Evolutionary conservation across 768 basidiomycete species (phyloP), one percentile per base, ranked within the genome.

Genomic region (Trametes villosa): DNA sequence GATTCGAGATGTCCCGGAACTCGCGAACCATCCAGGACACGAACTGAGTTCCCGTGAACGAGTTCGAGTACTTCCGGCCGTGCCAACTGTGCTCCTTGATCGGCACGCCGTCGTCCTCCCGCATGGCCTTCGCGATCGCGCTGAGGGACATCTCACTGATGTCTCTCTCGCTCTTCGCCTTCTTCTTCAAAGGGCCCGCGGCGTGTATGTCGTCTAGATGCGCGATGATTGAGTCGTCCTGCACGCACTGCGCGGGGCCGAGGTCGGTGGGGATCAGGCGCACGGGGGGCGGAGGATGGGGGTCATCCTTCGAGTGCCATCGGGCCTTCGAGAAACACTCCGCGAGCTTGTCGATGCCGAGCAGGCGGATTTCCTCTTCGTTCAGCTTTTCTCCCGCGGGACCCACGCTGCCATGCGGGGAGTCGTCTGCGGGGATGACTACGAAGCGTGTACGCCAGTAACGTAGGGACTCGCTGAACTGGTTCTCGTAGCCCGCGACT

Each of bases 371-470:
- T 73, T 96, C 95, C 72, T 95, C 92, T 30, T 94, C 92, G 65
- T 87, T 86, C 49, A 96, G 80, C 53, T 79, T 80, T 70, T 96
- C 94, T 1, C 88, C 90, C 1, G 82, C 81, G 0, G 89, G 81
- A 0, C 87, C 86, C 13, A 78, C 75, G 44, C 76, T 81, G 2
- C 80, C 70, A 33, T 79, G 75, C 4, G 83, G 93, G 60, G 86
- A 81, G 36, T 92, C 89, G 15, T 83, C 79, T 0, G 93, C 88
- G 0, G 96, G 96, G 29, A 99, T 91, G 20, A 99, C 86, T 26
- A 98, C 82, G 71, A 97, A 97, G 22, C 96, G 82, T 0, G 95
- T 98, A 13, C 96, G 83, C 93, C 96, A 97, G 68, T 96, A 96
- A 46, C 92, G 86, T 31, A 96, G 78, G 2, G 90, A 88, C 60